Percentiles rank a stretch among this genome's conserved stretches.
Conservation (phyloP, 208 protist genomes). For the Sergeia podlipaevii region DNA sequence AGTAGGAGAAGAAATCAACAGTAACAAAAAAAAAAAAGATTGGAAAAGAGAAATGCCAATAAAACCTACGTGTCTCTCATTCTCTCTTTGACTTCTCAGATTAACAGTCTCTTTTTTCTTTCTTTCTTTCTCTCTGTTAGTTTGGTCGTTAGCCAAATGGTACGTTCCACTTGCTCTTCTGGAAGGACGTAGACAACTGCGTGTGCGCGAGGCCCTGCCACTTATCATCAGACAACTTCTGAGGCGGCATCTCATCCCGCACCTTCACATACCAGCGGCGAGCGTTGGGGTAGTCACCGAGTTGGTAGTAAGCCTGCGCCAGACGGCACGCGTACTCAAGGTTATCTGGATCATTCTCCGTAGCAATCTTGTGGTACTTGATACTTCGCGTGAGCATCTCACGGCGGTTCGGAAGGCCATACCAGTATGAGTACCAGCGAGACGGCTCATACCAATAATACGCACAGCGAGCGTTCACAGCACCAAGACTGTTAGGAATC, state of each 20-base stretch:
- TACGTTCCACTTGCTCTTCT: conserved; percentile 75
- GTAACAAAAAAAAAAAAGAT: conserved; percentile 1
- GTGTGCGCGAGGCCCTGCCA: conserved; percentile 84
- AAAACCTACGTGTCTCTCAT: neutral
- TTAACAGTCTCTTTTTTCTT: conserved; percentile 1
- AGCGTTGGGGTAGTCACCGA: conserved; percentile 64
- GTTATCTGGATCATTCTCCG: conserved; percentile 58
- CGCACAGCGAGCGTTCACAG: conserved; percentile 69
- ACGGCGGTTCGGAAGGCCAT: conserved; percentile 45
- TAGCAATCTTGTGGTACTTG: conserved; percentile 50
- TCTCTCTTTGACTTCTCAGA: neutral
- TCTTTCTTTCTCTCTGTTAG: conserved; percentile 4
- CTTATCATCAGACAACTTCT: conserved; percentile 62
- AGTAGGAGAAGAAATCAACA: neutral
- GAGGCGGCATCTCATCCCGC: conserved; percentile 80
- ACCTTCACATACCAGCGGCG: conserved; percentile 80
- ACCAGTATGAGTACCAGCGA: conserved; percentile 45
- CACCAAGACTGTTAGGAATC: conserved; percentile 66
- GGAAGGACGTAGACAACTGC: conserved; percentile 70
- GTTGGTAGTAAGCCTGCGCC: conserved; percentile 77
- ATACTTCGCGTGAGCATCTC: conserved; percentile 50
- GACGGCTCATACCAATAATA: conserved; percentile 72
- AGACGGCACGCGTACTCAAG: conserved; percentile 81
- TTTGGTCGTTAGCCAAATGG: conserved; percentile 71
- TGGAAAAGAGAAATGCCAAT: neutral